phyloP scores from a whole-genome alignment of 2,329 filamentous ascomycete species.

The Tolypocladium tropicale region DNA sequence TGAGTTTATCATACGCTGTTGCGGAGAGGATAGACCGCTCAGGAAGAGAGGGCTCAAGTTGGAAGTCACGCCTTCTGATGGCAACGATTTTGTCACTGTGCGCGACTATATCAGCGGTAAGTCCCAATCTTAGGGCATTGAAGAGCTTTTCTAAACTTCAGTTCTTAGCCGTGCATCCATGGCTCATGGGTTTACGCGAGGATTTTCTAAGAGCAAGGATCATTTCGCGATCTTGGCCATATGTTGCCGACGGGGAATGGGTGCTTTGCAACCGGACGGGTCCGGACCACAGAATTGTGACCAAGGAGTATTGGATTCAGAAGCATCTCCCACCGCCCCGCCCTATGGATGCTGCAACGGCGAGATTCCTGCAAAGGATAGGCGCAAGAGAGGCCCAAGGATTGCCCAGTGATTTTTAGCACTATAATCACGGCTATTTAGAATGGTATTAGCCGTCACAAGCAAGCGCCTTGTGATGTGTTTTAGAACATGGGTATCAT shows the following conservation, averaged over 20 bases:
- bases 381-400: not conserved
- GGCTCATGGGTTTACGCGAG: not conserved
- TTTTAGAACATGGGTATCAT: no score
- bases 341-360: not conserved
- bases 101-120: not conserved
- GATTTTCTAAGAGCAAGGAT: not conserved
- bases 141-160: not conserved
- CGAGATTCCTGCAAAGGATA: not conserved
- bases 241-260: no score
- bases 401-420: no score
- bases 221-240: no score
- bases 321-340: not conserved
- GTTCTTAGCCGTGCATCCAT: not conserved
- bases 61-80: not conserved
- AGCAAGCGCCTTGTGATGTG: no score
- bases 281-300: not conserved
- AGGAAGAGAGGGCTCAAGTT: not conserved
- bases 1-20: not conserved
- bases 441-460: no score
- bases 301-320: not conserved
- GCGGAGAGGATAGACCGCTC: not conserved
- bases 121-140: not conserved
- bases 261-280: not conserved
- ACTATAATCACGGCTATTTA: no score
- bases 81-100: not conserved